phyloP scores from a whole-genome alignment of 768 basidiomycete genomes.

The Tremella fuciformis region DNA sequence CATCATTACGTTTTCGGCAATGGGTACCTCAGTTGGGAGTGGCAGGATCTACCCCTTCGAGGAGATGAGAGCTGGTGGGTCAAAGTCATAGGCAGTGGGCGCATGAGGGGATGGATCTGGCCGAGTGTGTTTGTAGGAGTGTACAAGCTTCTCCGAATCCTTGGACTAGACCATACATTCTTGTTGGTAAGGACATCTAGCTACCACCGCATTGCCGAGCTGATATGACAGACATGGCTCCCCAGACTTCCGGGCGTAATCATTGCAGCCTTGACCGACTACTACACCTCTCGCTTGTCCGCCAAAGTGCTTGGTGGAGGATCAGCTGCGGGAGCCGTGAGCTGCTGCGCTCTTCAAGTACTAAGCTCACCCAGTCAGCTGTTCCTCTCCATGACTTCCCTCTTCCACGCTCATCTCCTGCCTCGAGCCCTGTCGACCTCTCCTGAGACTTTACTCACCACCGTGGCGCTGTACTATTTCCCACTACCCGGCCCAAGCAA shows the following conservation, averaged over 20 bases:
- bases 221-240: conserved; percentile 60
- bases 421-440: conserved; percentile 91
- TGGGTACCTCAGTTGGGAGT: conserved; percentile 94
- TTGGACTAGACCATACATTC: conserved; percentile 59
- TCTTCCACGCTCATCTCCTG: conserved; percentile 80
- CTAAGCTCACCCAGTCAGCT: conserved; percentile 56
- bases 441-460: conserved; percentile 80
- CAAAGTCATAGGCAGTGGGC: conserved; percentile 49
- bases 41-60: conserved; percentile 55
- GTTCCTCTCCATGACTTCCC: conserved; percentile 74
- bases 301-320: conserved; percentile 60
- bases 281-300: conserved; percentile 66
- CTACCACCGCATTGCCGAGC: not conserved
- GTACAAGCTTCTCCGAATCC: conserved; percentile 66
- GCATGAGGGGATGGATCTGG: conserved; percentile 57
- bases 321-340: conserved; percentile 64
- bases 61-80: conserved; percentile 17
- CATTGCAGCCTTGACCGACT: conserved; percentile 76
- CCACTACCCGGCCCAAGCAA: conserved; percentile 50
- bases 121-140: conserved; percentile 75
- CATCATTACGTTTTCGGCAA: conserved; percentile 85
- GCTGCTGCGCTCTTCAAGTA: conserved; percentile 45
- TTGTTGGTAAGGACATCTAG: conserved; percentile 62
- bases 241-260: conserved; percentile 74
- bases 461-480: conserved; percentile 71